Conservation (phyloP, 176 grass and related monocot species). For the Zea mays region DNA sequence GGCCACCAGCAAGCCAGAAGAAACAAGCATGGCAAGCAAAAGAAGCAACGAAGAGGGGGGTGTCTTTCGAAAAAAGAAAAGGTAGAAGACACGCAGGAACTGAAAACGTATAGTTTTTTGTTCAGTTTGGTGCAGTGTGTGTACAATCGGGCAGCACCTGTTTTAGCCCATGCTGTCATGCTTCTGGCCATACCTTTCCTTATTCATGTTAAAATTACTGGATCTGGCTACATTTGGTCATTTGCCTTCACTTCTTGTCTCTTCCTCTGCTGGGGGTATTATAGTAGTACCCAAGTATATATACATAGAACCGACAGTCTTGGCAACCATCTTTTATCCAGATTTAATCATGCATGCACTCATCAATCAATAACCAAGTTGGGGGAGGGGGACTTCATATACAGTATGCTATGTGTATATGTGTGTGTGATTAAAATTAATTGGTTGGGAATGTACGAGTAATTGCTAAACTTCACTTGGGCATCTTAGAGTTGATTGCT, state of each 20-base stretch:
- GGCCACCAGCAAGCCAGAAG: neutral
- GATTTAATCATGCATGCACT: conserved; percentile 1
- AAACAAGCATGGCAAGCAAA: conserved; percentile 44
- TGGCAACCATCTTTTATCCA: neutral
- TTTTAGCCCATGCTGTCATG: conserved; percentile 52
- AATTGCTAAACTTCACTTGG: neutral
- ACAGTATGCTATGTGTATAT: neutral
- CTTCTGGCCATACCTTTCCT: conserved; percentile 26
- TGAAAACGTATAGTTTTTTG: conserved; percentile 17
- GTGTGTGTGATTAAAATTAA: neutral
- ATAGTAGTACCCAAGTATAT: neutral
- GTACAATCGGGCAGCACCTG: conserved; percentile 15
- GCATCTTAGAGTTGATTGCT: neutral
- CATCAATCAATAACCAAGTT: neutral
- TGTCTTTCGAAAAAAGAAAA: conserved; percentile 29
- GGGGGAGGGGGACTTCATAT: neutral
- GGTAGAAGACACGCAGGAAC: conserved; percentile 19
- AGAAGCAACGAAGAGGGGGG: conserved; percentile 32
- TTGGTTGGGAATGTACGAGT: neutral
- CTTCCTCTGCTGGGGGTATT: conserved; percentile 11
- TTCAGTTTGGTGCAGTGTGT: conserved; percentile 21
- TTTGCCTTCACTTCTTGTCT: conserved; percentile 42
- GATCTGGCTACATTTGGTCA: conserved; percentile 38
- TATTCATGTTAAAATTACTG: conserved; percentile 39
- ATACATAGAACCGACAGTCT: neutral